Percentiles rank a stretch among this genome's conserved stretches.
These are phyloP conservation scores for Lepiota brunneoincarnata DNA, from an alignment of 768 basidiomycete species.

Conservation along the genomic window DNA sequence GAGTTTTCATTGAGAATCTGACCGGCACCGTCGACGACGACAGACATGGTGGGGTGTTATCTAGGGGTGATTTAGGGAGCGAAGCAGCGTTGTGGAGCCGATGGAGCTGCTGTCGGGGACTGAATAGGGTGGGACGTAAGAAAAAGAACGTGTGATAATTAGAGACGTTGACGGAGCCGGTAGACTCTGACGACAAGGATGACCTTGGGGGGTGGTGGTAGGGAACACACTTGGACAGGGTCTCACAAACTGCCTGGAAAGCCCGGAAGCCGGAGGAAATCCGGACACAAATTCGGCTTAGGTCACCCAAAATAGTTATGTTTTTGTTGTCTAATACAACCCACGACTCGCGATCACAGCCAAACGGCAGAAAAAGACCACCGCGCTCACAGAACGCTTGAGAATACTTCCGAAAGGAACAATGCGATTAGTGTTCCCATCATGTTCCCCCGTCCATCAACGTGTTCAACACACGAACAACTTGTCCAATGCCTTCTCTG, in stretches of 20 bases:
- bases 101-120: constrained; percentile 1
- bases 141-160: constrained; percentile 1
- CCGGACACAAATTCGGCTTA: background rate
- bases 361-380: background rate
- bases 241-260: too few relatives aligned
- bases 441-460: constrained; percentile 40
- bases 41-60: constrained; percentile 27
- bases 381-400: background rate
- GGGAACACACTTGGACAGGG: background rate
- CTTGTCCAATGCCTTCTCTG: constrained; percentile 58
- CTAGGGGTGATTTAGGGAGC: constrained; percentile 1
- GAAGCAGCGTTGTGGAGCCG: constrained; percentile 1
- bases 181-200: background rate
- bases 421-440: constrained; percentile 13
- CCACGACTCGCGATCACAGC: too few relatives aligned
- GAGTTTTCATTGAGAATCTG: constrained; percentile 40
- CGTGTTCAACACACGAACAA: constrained; percentile 57
- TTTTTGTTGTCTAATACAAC: background rate
- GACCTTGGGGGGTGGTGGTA: background rate
- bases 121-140: background rate
- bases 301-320: background rate
- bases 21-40: constrained; percentile 33
- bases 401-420: background rate
- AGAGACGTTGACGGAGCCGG: background rate
- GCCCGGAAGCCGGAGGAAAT: too few relatives aligned